phyloP scores from a whole-genome alignment of 208 protist genomes.

The Leishmania tropica region DNA sequence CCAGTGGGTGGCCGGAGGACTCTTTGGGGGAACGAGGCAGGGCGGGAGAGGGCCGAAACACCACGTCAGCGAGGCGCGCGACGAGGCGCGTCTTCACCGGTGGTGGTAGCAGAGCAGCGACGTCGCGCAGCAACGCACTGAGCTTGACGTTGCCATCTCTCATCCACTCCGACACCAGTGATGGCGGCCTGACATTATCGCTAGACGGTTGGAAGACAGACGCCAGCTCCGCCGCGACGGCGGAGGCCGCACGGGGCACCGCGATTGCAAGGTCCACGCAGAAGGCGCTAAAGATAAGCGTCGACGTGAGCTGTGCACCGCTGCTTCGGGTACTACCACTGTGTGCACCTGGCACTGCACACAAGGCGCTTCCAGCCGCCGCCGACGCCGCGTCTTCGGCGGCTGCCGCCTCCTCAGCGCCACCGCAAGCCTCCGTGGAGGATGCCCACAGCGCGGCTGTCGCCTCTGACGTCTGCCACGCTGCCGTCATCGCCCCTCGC shows the following conservation, averaged over 20 bases:
- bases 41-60: constrained; percentile 1
- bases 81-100: constrained; percentile 8
- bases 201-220: not conserved
- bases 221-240: constrained; percentile 2
- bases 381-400: not conserved
- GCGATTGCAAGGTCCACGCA: constrained; percentile 31
- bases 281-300: constrained; percentile 32
- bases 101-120: constrained; percentile 1
- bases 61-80: constrained; percentile 9
- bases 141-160: constrained; percentile 8
- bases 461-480: constrained; percentile 14
- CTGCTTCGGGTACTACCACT: constrained; percentile 4
- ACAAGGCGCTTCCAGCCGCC: not conserved
- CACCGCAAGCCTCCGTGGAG: not conserved
- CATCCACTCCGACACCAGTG: constrained; percentile 15
- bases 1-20: not conserved
- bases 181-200: too few relatives aligned
- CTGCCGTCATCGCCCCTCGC: constrained; percentile 12
- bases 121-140: constrained; percentile 8
- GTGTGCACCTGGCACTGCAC: not conserved
- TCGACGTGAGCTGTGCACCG: constrained; percentile 21
- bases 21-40: not conserved
- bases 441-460: constrained; percentile 19
- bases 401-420: not conserved
- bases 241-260: constrained; percentile 9